Percentiles rank a stretch among this genome's conserved stretches.
These are phyloP conservation scores for Closterium sp. DNA, from an alignment of 139 green algal genomes.

Conservation along the genomic window DNA sequence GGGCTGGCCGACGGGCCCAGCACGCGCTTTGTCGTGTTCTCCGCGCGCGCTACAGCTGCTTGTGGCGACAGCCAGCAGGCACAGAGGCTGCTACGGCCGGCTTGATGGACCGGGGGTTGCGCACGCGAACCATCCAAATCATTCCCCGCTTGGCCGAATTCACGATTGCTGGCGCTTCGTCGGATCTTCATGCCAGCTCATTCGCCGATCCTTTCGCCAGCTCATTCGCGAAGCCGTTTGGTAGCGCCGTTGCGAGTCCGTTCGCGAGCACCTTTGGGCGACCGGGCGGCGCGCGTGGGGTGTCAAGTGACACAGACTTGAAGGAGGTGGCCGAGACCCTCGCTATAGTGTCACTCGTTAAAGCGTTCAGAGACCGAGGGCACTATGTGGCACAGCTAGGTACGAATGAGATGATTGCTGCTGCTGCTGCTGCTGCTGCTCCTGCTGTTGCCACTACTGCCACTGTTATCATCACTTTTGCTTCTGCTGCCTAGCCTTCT, in stretches of 20 bases:
- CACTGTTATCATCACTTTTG: too few relatives aligned
- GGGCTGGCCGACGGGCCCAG: background rate
- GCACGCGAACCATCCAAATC: background rate
- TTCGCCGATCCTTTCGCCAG: background rate
- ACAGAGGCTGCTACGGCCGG: background rate
- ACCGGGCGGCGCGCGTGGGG: too few relatives aligned
- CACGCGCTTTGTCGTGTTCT: background rate
- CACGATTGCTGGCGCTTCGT: background rate
- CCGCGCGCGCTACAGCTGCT: background rate
- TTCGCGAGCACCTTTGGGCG: background rate
- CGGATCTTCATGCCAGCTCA: background rate
- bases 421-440: too few relatives aligned
- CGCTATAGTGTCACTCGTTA: slow-evolving; percentile 18
- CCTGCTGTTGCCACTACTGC: too few relatives aligned
- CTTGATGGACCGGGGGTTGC: background rate
- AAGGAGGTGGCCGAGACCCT: slow-evolving; percentile 28
- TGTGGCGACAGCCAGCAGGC: background rate
- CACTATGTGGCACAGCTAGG: slow-evolving; percentile 35
- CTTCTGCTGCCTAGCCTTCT: too few relatives aligned
- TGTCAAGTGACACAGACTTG: slow-evolving; percentile 13
- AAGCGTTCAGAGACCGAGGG: slow-evolving; percentile 33
- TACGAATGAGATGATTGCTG: too few relatives aligned
- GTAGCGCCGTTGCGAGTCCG: background rate
- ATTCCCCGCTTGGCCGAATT: background rate
- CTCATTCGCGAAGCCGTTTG: background rate